These are phyloP conservation scores for Candida alai DNA, from an alignment of 805 yeast species.

Conservation along the genomic window DNA sequence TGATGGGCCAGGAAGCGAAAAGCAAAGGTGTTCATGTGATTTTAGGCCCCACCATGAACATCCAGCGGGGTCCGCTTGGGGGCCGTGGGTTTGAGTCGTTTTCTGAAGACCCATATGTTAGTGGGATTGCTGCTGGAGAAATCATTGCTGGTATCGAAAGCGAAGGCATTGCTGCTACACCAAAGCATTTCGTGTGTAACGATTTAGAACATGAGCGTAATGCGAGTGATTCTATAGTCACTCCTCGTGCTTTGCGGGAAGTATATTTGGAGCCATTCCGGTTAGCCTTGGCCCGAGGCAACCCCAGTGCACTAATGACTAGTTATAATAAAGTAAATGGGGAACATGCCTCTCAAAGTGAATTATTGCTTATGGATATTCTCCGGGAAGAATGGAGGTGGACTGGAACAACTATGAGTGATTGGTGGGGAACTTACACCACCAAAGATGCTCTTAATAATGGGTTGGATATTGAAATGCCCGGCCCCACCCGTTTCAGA, in stretches of 20 bases:
- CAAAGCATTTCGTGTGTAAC: slow-evolving; percentile 31
- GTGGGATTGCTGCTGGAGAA: slow-evolving; percentile 24
- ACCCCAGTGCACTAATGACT: slow-evolving; percentile 29
- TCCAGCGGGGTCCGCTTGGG: slow-evolving; percentile 32
- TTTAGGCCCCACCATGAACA: slow-evolving; percentile 31
- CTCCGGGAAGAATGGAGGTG: slow-evolving; percentile 29
- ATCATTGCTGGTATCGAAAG: slow-evolving; percentile 27
- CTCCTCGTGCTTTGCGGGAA: slow-evolving; percentile 30
- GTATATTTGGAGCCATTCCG: slow-evolving; percentile 33
- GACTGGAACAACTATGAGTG: slow-evolving; percentile 32
- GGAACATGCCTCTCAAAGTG: slow-evolving; percentile 24
- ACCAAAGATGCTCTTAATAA: slow-evolving; percentile 22
- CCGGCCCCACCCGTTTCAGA: slow-evolving; percentile 28
- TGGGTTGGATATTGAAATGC: slow-evolving; percentile 35
- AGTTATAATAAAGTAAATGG: slow-evolving; percentile 31
- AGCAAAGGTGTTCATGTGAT: slow-evolving; percentile 28
- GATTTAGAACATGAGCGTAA: slow-evolving; percentile 31
- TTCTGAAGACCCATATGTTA: slow-evolving; percentile 29
- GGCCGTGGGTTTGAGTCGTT: slow-evolving; percentile 34
- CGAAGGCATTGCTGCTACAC: slow-evolving; percentile 26
- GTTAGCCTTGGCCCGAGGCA: slow-evolving; percentile 26
- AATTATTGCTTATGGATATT: slow-evolving; percentile 19
- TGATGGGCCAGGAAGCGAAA: slow-evolving; percentile 31
- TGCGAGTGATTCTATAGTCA: slow-evolving; percentile 24
- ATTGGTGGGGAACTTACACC: slow-evolving; percentile 31